Conservation (phyloP, 164 flowering plant genomes). For the Stephania japonica region DNA sequence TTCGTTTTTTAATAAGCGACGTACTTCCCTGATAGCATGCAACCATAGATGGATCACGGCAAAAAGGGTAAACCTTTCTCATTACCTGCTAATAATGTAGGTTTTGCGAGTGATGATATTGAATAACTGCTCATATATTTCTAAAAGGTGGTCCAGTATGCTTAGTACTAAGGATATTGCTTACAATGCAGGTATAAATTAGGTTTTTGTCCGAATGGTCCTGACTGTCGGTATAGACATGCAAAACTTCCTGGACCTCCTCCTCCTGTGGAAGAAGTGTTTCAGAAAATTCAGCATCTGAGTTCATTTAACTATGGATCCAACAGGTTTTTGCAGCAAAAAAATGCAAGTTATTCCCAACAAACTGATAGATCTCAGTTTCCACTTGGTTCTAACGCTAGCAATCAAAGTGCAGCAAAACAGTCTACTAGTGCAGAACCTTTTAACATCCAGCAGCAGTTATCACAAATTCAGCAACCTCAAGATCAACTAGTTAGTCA, state of each 20-base stretch:
- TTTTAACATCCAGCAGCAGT: conserved; percentile 43
- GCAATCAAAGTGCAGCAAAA: conserved; percentile 47
- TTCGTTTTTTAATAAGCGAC: not conserved
- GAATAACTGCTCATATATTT: not conserved
- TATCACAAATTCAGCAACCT: conserved; percentile 40
- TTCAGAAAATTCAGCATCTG: conserved; percentile 92
- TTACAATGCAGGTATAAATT: conserved; percentile 77
- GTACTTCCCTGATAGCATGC: not conserved
- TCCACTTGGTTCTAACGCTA: conserved; percentile 39
- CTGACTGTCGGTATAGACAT: conserved; percentile 97
- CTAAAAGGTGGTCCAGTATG: not conserved
- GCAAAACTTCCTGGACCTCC: conserved; percentile 96
- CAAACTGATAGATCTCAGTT: conserved; percentile 61
- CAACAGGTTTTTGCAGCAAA: conserved; percentile 68
- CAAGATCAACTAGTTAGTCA: conserved; percentile 55
- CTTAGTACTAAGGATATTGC: conserved; percentile 1
- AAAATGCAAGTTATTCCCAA: conserved; percentile 44
- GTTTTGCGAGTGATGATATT: not conserved
- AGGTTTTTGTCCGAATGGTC: conserved; percentile 99
- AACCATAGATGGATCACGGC: not conserved
- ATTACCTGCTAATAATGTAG: not conserved
- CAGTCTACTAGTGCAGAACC: conserved; percentile 43
- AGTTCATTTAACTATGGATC: conserved; percentile 53
- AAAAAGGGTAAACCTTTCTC: too few species aligned
- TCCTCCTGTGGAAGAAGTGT: conserved; percentile 89